A percentile compares a stretch with the other conserved stretches of the same genome.
These are phyloP conservation scores for Dichotomopilus funicola DNA, from an alignment of 2,329 filamentous ascomycete genomes.

Conservation along the genomic window DNA sequence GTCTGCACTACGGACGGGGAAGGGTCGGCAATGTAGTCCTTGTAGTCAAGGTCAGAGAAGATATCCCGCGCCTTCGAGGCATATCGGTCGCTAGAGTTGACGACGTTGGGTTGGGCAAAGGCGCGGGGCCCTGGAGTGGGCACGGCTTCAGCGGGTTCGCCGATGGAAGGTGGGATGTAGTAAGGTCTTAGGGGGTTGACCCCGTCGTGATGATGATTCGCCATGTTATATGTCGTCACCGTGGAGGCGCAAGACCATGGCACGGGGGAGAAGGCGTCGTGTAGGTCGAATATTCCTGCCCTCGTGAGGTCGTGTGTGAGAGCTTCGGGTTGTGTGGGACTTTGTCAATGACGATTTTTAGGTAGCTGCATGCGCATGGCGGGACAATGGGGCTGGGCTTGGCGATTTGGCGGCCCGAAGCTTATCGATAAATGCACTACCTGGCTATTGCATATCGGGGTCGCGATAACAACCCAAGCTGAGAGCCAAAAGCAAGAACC, in stretches of 20 bases:
- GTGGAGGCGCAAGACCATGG: constrained; percentile 12
- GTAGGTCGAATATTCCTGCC: not conserved
- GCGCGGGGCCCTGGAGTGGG: constrained; percentile 38
- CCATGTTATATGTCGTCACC: constrained; percentile 32
- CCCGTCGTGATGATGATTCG: constrained; percentile 38
- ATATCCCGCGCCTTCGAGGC: constrained; percentile 71
- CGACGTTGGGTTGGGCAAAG: constrained; percentile 34
- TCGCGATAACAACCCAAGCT: constrained; percentile 5
- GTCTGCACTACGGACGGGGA: constrained; percentile 70
- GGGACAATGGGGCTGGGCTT: constrained; percentile 16
- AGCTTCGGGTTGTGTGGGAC: not conserved
- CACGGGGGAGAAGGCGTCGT: not conserved
- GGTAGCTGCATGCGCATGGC: constrained; percentile 18
- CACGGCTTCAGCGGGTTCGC: constrained; percentile 35
- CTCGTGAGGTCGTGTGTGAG: not conserved
- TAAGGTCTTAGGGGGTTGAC: constrained; percentile 63
- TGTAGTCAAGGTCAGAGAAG: constrained; percentile 86
- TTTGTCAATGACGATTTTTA: constrained; percentile 8
- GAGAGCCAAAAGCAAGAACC: not conserved
- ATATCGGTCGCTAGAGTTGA: constrained; percentile 39
- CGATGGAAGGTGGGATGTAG: constrained; percentile 57
- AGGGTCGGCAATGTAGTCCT: constrained; percentile 72
- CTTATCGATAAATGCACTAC: not conserved
- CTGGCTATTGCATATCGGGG: constrained; percentile 18
- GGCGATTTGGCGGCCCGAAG: constrained; percentile 4